These are phyloP conservation scores for Mallotus japonicus DNA, from an alignment of 441 rosid species.

Conservation along the genomic window DNA sequence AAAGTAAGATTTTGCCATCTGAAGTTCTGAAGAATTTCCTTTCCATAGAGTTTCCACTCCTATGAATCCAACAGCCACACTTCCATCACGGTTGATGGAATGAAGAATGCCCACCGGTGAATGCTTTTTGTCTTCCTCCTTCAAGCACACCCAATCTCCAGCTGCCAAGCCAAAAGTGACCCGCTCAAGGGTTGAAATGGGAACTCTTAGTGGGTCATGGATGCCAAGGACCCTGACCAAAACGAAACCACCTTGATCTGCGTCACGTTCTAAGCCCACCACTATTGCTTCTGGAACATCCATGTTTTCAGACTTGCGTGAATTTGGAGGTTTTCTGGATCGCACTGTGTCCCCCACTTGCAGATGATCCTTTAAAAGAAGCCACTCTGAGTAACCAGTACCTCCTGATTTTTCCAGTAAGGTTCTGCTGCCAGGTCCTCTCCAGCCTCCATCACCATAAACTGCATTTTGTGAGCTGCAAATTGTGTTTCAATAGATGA, in stretches of 20 bases:
- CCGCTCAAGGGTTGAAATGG: constrained; percentile 62
- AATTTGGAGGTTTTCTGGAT: constrained; percentile 67
- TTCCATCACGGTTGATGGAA: constrained; percentile 60
- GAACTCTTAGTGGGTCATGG: constrained; percentile 73
- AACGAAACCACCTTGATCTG: constrained; percentile 56
- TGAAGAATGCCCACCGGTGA: constrained; percentile 81
- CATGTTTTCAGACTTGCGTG: constrained; percentile 59
- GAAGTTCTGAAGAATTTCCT: constrained; percentile 63
- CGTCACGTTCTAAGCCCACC: constrained; percentile 58
- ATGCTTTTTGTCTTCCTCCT: constrained; percentile 60
- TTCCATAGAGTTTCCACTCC: constrained; percentile 76
- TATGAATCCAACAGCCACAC: constrained; percentile 65
- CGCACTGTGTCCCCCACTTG: constrained; percentile 77
- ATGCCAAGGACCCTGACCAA: constrained; percentile 80
- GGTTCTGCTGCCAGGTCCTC: constrained; percentile 38
- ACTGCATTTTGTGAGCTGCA: constrained; percentile 64
- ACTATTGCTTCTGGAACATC: constrained; percentile 78
- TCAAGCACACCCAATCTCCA: constrained; percentile 88
- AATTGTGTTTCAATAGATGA: constrained; percentile 22
- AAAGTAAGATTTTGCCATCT: constrained; percentile 68
- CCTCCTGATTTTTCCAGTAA: constrained; percentile 33
- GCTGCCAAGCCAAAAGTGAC: constrained; percentile 75
- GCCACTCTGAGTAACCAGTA: constrained; percentile 68
- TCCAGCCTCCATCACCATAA: constrained; percentile 49
- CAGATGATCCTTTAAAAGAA: constrained; percentile 64